Conservation (phyloP, 139 green algal genomes). For the Volvox reticuliferus region DNA sequence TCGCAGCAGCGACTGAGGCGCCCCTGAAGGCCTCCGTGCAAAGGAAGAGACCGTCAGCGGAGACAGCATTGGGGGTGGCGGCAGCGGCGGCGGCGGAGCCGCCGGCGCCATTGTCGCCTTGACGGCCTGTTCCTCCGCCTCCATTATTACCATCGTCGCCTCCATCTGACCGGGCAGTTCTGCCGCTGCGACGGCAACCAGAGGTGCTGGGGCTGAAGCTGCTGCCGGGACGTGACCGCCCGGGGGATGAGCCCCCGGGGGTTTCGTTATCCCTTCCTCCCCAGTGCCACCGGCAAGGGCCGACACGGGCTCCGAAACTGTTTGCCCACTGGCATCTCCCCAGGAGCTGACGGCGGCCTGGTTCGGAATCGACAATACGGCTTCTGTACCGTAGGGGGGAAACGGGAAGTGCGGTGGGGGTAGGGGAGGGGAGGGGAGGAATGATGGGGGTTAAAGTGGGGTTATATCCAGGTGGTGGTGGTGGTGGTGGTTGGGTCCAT, state of each 20-base stretch:
- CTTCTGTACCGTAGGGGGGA: too few relatives aligned
- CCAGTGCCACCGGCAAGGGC: not conserved
- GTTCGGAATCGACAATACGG: too few relatives aligned
- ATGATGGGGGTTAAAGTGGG: not conserved
- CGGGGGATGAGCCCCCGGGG: too few relatives aligned
- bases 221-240: not conserved
- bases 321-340: not conserved
- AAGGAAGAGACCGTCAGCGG: not conserved
- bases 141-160: not conserved
- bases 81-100: not conserved
- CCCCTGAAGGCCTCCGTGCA: not conserved
- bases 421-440: not conserved
- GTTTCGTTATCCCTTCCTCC: too few relatives aligned
- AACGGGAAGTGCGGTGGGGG: too few relatives aligned
- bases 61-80: not conserved
- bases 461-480: not conserved
- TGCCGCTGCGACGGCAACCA: not conserved
- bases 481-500: too few relatives aligned
- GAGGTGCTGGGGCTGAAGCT: not conserved
- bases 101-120: too few relatives aligned
- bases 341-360: not conserved
- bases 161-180: constrained; percentile 26
- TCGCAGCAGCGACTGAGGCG: constrained; percentile 31
- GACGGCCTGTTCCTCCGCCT: not conserved
- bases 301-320: not conserved